Percentiles rank a stretch among this genome's conserved stretches.
Conservation (phyloP, 225 moss, liverwort and hornwort species). For the Ulota crispa region DNA sequence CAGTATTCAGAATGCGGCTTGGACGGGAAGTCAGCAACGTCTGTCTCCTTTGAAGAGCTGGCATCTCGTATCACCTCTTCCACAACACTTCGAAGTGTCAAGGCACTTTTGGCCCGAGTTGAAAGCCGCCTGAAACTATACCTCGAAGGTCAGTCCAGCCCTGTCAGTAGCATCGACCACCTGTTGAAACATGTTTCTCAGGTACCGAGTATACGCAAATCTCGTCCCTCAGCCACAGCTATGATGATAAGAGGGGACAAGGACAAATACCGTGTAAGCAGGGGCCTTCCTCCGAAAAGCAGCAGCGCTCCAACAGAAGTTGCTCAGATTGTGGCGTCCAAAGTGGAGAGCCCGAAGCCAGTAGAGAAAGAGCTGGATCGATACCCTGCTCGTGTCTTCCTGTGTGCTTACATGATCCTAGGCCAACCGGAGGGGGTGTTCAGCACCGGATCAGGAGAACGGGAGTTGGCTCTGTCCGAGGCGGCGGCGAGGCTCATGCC, state of each 20-base stretch:
- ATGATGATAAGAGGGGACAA: constrained; percentile 25
- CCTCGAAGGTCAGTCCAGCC: constrained; percentile 57
- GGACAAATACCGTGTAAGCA: constrained; percentile 19
- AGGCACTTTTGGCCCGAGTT: constrained; percentile 74
- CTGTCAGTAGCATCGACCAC: constrained; percentile 68
- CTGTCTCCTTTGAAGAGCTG: constrained; percentile 83
- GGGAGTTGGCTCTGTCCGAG: constrained; percentile 55
- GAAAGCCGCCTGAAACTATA: constrained; percentile 86
- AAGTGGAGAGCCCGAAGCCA: constrained; percentile 31
- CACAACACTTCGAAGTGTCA: constrained; percentile 84
- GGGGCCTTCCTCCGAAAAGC: constrained; percentile 37
- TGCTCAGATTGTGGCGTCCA: constrained; percentile 4
- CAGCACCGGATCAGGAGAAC: constrained; percentile 49
- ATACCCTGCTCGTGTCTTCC: constrained; percentile 65
- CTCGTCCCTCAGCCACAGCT: constrained; percentile 19
- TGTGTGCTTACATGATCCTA: constrained; percentile 69
- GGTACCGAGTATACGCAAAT: constrained; percentile 12
- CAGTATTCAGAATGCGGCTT: constrained; percentile 85
- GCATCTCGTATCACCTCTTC: constrained; percentile 91
- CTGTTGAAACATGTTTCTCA: constrained; percentile 70
- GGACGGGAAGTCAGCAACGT: constrained; percentile 67
- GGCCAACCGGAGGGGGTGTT: constrained; percentile 73
- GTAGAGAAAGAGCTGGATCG: constrained; percentile 50
- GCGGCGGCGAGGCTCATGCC: constrained; percentile 58
- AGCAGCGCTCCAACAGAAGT: constrained; percentile 11